Percentiles rank a stretch among this genome's conserved stretches.
Conservation (phyloP, 495 filamentous ascomycete species). For the Lichina pygmaea region DNA sequence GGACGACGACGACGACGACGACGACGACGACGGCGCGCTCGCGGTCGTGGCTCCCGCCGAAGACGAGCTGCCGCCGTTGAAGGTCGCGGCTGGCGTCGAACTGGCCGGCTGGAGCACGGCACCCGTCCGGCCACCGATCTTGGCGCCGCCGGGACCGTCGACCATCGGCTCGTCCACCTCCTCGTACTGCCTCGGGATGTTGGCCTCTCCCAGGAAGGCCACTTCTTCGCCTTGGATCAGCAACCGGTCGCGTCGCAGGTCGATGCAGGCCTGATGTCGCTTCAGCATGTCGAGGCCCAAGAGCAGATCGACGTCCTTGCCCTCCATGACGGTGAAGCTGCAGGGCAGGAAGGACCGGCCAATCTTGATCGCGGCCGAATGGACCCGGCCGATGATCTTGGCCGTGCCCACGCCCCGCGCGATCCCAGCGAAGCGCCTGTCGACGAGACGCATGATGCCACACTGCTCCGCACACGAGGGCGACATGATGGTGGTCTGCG, state of each 20-base stretch:
- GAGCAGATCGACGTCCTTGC: slow-evolving; percentile 86
- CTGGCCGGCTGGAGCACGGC: slow-evolving; percentile 31
- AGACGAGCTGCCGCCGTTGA: not conserved
- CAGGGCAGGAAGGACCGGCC: slow-evolving; percentile 69
- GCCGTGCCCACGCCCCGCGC: slow-evolving; percentile 86
- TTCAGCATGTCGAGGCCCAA: slow-evolving; percentile 91
- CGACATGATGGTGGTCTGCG: slow-evolving; percentile 97
- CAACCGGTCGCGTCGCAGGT: slow-evolving; percentile 52
- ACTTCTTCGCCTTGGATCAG: slow-evolving; percentile 73
- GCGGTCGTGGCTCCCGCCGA: slow-evolving; percentile 1
- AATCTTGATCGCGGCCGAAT: slow-evolving; percentile 81
- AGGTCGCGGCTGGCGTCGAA: not conserved
- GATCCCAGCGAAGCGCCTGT: slow-evolving; percentile 71
- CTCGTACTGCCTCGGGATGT: slow-evolving; percentile 63
- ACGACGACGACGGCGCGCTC: slow-evolving; percentile 1
- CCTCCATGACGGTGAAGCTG: slow-evolving; percentile 99
- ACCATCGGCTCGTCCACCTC: slow-evolving; percentile 64
- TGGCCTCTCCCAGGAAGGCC: slow-evolving; percentile 69
- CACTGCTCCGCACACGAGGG: slow-evolving; percentile 71
- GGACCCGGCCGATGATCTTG: slow-evolving; percentile 79
- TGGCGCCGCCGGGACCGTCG: slow-evolving; percentile 59
- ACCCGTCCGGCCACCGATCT: slow-evolving; percentile 62
- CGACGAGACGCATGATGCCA: slow-evolving; percentile 92
- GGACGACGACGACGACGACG: not conserved
- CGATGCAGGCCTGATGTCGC: slow-evolving; percentile 76